phyloP scores from a whole-genome alignment of 179 eudicot genomes.

The Sideroxylon spinosum region DNA sequence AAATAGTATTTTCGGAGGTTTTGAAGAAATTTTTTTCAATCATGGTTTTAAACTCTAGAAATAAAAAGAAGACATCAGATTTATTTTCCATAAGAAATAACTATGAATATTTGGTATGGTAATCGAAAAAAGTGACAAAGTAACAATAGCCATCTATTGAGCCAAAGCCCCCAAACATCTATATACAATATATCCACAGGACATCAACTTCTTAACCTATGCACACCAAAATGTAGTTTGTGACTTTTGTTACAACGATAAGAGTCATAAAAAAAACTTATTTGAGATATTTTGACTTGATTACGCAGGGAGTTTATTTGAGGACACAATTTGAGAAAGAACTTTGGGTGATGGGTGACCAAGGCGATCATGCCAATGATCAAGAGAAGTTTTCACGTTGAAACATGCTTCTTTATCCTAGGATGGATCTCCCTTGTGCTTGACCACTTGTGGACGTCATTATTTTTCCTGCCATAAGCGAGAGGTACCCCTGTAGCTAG shows the following conservation, averaged over 20 bases:
- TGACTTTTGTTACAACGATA: slow-evolving; percentile 15
- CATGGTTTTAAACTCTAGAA: slow-evolving; percentile 2
- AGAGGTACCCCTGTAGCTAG: slow-evolving; percentile 6
- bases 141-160: slow-evolving; percentile 1
- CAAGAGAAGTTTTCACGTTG: neutral
- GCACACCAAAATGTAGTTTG: neutral
- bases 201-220: neutral
- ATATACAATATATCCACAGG: slow-evolving; percentile 9
- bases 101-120: slow-evolving; percentile 13
- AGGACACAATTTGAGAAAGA: neutral
- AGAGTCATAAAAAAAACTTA: neutral
- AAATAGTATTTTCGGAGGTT: neutral
- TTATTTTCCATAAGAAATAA: slow-evolving; percentile 11
- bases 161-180: slow-evolving; percentile 18
- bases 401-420: neutral
- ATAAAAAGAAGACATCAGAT: neutral
- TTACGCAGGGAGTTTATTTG: neutral
- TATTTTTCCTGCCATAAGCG: neutral
- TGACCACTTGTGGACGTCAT: slow-evolving; percentile 10
- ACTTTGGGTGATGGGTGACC: slow-evolving; percentile 11
- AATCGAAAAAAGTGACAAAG: slow-evolving; percentile 13
- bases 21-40: slow-evolving; percentile 13
- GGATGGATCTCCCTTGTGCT: neutral
- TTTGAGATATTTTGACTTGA: neutral
- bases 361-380: slow-evolving; percentile 10